Percentiles rank a stretch among this genome's conserved stretches.
These are phyloP conservation scores for Dryadomyces quercivorus DNA, from an alignment of 2,329 filamentous ascomycete genomes.

Conservation along the genomic window DNA sequence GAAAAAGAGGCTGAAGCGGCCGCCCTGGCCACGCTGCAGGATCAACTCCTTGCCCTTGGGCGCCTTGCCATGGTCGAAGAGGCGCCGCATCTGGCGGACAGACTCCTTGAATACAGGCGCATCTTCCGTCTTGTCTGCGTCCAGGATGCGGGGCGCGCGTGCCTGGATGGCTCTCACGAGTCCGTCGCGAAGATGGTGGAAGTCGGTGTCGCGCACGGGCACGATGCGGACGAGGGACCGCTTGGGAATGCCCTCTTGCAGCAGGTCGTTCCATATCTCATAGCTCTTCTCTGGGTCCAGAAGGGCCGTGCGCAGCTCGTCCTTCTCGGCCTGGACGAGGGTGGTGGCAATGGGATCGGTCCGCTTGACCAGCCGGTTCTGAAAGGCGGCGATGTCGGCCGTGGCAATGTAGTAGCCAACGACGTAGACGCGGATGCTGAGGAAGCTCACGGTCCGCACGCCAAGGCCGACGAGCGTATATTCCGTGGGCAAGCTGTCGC, in stretches of 20 bases:
- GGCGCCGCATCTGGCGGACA: slow-evolving; percentile 62
- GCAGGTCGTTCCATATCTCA: slow-evolving; percentile 59
- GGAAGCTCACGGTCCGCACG: slow-evolving; percentile 78
- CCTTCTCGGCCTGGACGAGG: slow-evolving; percentile 71
- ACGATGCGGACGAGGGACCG: slow-evolving; percentile 72
- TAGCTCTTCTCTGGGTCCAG: slow-evolving; percentile 59
- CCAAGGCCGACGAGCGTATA: slow-evolving; percentile 86
- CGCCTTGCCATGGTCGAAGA: slow-evolving; percentile 74
- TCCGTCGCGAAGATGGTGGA: slow-evolving; percentile 81
- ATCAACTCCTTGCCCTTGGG: slow-evolving; percentile 71
- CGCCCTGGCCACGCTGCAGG: slow-evolving; percentile 53
- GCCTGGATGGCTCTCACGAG: slow-evolving; percentile 78
- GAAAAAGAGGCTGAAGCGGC: slow-evolving; percentile 56
- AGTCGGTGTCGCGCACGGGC: slow-evolving; percentile 89
- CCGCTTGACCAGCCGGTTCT: slow-evolving; percentile 62
- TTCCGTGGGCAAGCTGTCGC: slow-evolving; percentile 33
- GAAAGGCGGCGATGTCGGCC: slow-evolving; percentile 67
- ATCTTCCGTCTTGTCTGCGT: slow-evolving; percentile 9
- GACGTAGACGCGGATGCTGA: slow-evolving; percentile 86
- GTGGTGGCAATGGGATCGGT: slow-evolving; percentile 71
- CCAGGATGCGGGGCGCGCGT: slow-evolving; percentile 38
- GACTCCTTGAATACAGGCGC: slow-evolving; percentile 51
- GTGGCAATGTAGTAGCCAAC: slow-evolving; percentile 86
- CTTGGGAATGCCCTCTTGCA: slow-evolving; percentile 52
- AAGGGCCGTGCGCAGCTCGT: slow-evolving; percentile 54